These are phyloP conservation scores for Candida schatavii DNA, from an alignment of 805 yeast genomes.

Conservation along the genomic window DNA sequence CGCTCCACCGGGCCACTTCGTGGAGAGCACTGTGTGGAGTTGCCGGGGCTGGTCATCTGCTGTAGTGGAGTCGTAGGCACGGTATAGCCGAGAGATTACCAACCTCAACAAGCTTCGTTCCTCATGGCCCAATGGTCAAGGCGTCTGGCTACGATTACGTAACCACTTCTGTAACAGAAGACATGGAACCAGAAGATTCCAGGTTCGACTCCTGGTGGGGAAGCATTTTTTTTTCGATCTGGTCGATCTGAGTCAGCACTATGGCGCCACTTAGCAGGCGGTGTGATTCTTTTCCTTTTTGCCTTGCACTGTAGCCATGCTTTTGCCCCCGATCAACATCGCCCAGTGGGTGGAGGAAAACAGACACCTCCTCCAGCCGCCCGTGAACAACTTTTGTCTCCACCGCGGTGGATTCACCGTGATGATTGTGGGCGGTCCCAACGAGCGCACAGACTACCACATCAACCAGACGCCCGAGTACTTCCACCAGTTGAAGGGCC, in stretches of 20 bases:
- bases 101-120: slow-evolving; percentile 36
- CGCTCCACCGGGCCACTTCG: too few species aligned
- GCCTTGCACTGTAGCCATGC: slow-evolving; percentile 29
- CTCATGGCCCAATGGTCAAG: slow-evolving; percentile 54
- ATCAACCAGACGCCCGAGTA: slow-evolving; percentile 93
- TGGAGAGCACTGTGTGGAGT: too few species aligned
- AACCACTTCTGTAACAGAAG: slow-evolving; percentile 43
- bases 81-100: background rate
- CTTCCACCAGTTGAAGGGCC: slow-evolving; percentile 84
- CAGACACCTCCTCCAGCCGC: slow-evolving; percentile 75
- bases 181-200: slow-evolving; percentile 50
- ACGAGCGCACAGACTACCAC: slow-evolving; percentile 90
- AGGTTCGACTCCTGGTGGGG: slow-evolving; percentile 54
- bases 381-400: slow-evolving; percentile 86
- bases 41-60: too few species aligned
- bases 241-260: too few species aligned
- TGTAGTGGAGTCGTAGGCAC: too few species aligned
- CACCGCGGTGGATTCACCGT: slow-evolving; percentile 92
- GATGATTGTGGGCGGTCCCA: slow-evolving; percentile 96
- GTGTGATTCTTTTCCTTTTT: background rate
- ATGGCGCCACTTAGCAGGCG: background rate
- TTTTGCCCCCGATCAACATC: slow-evolving; percentile 71
- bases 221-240: slow-evolving; percentile 31
- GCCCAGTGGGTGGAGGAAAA: slow-evolving; percentile 80
- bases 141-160: slow-evolving; percentile 49